Evolutionary conservation across 2,329 filamentous ascomycete species (phyloP).

Genomic region (Phyllosticta capitalensis): DNA sequence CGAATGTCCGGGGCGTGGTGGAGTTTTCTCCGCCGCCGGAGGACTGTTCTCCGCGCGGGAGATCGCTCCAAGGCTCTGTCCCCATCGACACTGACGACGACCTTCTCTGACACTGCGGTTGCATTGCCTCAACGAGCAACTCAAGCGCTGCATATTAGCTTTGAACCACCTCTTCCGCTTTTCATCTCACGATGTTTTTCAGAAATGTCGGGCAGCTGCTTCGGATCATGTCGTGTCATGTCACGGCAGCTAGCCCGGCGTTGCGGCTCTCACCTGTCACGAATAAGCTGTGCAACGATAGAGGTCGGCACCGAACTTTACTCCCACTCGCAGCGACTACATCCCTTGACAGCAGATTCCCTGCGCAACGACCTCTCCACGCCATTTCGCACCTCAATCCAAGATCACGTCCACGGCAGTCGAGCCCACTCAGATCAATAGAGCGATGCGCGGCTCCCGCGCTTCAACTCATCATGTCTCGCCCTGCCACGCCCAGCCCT

Average conservation of each 20-base stretch:
- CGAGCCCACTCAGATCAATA: background rate
- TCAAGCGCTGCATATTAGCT: background rate
- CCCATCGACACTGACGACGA: background rate
- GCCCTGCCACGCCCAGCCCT: background rate
- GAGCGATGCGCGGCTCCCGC: background rate
- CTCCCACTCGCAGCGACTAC: no score
- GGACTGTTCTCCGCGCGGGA: background rate
- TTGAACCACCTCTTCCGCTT: no score
- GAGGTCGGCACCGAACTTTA: no score
- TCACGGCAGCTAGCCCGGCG: background rate
- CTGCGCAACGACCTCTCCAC: background rate
- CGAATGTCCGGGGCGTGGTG: background rate
- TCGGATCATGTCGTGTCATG: background rate
- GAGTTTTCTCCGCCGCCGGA: background rate
- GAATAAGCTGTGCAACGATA: background rate
- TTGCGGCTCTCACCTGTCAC: no score
- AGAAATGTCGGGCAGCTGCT: no score
- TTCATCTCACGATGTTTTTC: no score
- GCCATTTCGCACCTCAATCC: background rate
- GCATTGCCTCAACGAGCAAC: background rate
- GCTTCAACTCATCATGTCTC: no score
- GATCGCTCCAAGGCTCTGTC: background rate
- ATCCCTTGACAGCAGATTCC: background rate
- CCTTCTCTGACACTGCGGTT: background rate
- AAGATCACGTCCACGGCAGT: background rate